These are phyloP conservation scores for Oleoguttula mirabilis DNA, from an alignment of 495 filamentous ascomycete genomes.

Conservation along the genomic window DNA sequence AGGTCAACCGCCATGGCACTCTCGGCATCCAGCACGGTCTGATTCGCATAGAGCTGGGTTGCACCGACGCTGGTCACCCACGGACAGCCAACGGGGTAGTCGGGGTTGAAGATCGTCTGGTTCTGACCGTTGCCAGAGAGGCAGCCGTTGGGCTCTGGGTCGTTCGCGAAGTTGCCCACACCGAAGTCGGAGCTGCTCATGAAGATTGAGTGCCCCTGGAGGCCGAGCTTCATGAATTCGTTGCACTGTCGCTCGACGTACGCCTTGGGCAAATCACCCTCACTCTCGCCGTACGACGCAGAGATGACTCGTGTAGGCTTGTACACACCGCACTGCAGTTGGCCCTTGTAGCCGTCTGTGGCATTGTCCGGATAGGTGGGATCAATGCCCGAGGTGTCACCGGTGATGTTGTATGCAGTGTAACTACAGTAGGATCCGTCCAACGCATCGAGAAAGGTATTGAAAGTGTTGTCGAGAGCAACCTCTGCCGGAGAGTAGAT, in stretches of 20 bases:
- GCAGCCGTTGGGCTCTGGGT: slow-evolving; percentile 5
- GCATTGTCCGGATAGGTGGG: slow-evolving; percentile 13
- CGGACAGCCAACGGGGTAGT: slow-evolving; percentile 36
- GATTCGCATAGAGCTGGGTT: slow-evolving; percentile 33
- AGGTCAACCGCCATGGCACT: not conserved
- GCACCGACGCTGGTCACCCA: slow-evolving; percentile 40
- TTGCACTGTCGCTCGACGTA: slow-evolving; percentile 20
- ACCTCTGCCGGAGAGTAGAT: not conserved
- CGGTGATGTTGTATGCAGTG: slow-evolving; percentile 7
- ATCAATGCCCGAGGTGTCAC: slow-evolving; percentile 10
- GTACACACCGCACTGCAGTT: slow-evolving; percentile 13
- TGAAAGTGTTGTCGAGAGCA: slow-evolving; percentile 8
- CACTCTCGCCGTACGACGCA: slow-evolving; percentile 11
- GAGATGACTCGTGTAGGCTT: slow-evolving; percentile 13
- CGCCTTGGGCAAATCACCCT: slow-evolving; percentile 8
- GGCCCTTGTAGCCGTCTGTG: slow-evolving; percentile 15
- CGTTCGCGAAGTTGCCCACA: no score
- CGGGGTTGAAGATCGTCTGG: slow-evolving; percentile 17
- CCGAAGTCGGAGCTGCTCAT: slow-evolving; percentile 18
- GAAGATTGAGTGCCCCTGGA: slow-evolving; percentile 21
- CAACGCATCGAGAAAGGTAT: slow-evolving; percentile 7
- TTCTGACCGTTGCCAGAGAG: slow-evolving; percentile 9
- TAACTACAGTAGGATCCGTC: slow-evolving; percentile 18
- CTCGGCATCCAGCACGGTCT: slow-evolving; percentile 12
- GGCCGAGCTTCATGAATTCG: slow-evolving; percentile 21